These are phyloP conservation scores for Colletotrichum falcatum DNA, from an alignment of 2,329 filamentous ascomycete species.

Conservation along the genomic window DNA sequence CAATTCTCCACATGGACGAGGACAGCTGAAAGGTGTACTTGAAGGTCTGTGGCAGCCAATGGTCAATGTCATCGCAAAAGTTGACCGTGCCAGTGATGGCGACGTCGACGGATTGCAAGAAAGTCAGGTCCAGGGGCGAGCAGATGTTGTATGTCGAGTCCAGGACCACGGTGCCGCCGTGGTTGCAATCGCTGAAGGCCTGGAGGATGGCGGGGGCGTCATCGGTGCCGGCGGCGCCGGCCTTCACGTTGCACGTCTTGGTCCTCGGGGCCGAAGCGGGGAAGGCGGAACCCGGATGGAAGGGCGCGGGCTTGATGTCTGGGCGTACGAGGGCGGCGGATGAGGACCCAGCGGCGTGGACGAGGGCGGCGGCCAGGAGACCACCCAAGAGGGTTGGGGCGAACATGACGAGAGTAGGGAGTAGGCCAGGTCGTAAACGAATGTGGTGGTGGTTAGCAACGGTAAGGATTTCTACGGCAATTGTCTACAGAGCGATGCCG, in stretches of 20 bases:
- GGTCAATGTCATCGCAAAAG: slow-evolving; percentile 75
- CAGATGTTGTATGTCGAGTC: slow-evolving; percentile 70
- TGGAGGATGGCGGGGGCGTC: slow-evolving; percentile 58
- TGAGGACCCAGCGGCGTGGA: slow-evolving; percentile 22
- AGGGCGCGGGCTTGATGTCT: slow-evolving; percentile 41
- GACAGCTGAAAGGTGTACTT: slow-evolving; percentile 74
- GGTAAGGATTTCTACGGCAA: slow-evolving; percentile 22
- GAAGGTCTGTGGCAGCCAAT: slow-evolving; percentile 76
- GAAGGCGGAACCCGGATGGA: slow-evolving; percentile 41
- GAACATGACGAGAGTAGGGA: slow-evolving; percentile 20
- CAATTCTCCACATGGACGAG: slow-evolving; percentile 55
- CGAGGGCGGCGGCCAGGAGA: slow-evolving; percentile 37
- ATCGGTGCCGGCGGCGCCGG: slow-evolving; percentile 47
- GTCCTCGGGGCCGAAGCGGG: slow-evolving; percentile 42
- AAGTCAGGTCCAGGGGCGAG: slow-evolving; percentile 74
- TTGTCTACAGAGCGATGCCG: slow-evolving; percentile 29
- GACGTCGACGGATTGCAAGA: slow-evolving; percentile 72
- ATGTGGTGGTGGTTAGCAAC: neutral
- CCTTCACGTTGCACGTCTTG: slow-evolving; percentile 46
- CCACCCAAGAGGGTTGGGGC: slow-evolving; percentile 35
- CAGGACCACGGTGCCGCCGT: slow-evolving; percentile 72
- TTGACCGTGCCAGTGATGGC: slow-evolving; percentile 66
- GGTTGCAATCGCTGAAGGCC: slow-evolving; percentile 69
- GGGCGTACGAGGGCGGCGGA: slow-evolving; percentile 29
- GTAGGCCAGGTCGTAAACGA: neutral